Base-by-base conservation (phyloP, 2,329 filamentous ascomycete genomes). In the Penicillium sp. region DNA sequence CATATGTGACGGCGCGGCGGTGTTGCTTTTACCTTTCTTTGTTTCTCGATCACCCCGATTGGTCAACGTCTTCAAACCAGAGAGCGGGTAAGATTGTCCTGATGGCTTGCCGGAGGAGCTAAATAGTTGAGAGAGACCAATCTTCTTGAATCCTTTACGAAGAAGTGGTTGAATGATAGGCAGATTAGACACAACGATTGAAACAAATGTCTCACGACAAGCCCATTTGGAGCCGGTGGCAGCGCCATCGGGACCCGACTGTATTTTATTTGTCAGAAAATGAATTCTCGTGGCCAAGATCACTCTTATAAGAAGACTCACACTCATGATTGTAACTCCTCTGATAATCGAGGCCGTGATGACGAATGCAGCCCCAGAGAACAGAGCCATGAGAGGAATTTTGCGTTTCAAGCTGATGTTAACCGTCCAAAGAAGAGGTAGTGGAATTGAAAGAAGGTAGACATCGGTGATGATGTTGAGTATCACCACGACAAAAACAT, bases 381-480 rank as follows among this genome's bases (percentile, higher is more conserved):
- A 84, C 3, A 85, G 70, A 2, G 78, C 58, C 21, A 81, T 70
- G 0, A 84, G 67, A 0, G 77, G 75, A 1, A 79, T 56, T 54
- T 84, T 85, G 55, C 77, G 78, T 8, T 69, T 63, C 1, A 74
- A 63, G 6, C 67, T 67, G 13, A 85, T 70, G 0, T 74, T 75
- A 0, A 82, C 77, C 15, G 69, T 70, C 79, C 78, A 83, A 2
- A 85, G 68, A 66, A 84, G 77, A 1, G 82, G 81, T 3, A 85
- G 68, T 0, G 82, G 81, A 20, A 85, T 84, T 17, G 75, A 75
- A 48, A 85, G 76, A 12, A 85, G 71, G 52, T 84, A 85, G 1
- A 83, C 39, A 55, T 85, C 83, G 3, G 83, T 85, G 2, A 74
- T 45, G 5, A 84, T 73, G 55, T 84, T 84, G 44, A 78, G 69